phyloP scores from a whole-genome alignment of 1,284 basidiomycete species.

The Cryptococcus sp. region DNA sequence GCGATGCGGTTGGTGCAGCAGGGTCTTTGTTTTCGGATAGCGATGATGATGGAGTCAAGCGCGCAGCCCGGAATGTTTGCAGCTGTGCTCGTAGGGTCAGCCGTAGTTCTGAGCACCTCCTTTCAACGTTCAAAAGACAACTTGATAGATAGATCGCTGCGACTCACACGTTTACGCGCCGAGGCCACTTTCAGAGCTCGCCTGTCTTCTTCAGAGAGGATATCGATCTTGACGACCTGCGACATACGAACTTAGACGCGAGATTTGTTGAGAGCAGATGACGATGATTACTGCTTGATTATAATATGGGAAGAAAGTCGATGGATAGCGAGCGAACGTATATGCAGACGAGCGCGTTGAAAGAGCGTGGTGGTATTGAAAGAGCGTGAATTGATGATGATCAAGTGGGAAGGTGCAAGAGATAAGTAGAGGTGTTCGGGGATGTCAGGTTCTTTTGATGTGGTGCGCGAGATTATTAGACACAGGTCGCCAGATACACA shows the following conservation, averaged over 20 bases:
- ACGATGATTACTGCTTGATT: too few species aligned
- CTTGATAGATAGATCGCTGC: background rate
- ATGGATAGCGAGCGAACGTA: too few species aligned
- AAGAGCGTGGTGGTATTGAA: constrained; percentile 9
- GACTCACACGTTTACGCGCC: constrained; percentile 45
- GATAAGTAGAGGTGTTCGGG: background rate
- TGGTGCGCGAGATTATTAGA: too few species aligned
- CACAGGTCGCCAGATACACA: too few species aligned
- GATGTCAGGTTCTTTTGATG: too few species aligned
- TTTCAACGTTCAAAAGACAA: too few species aligned
- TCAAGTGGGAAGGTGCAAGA: background rate
- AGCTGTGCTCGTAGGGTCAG: constrained; percentile 24
- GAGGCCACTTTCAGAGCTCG: constrained; percentile 40
- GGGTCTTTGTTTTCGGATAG: constrained; percentile 7
- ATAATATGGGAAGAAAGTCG: too few species aligned
- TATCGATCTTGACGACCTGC: background rate
- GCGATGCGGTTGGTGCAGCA: constrained; percentile 18
- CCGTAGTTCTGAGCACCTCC: too few species aligned
- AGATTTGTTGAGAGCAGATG: too few species aligned
- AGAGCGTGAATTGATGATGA: constrained; percentile 1
- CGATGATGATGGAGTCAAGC: constrained; percentile 22
- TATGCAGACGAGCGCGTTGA: background rate
- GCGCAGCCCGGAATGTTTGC: constrained; percentile 43
- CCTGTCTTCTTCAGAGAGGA: constrained; percentile 16
- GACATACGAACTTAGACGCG: constrained; percentile 5